phyloP scores from a whole-genome alignment of 75 land plant species.

The Cunninghamia lanceolata region DNA sequence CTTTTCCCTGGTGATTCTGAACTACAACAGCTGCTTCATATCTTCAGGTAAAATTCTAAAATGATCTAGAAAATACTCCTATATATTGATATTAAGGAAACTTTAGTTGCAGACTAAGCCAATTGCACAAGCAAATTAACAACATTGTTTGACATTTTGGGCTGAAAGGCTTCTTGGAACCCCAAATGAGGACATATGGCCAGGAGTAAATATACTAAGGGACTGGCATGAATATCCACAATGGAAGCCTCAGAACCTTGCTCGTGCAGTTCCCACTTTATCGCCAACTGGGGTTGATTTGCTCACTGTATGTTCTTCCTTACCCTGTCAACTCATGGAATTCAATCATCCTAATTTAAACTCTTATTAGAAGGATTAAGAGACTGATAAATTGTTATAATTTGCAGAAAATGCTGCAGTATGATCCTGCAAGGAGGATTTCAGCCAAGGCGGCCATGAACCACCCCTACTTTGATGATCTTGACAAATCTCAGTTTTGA shows the following conservation, averaged over 20 bases:
- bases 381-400: not conserved
- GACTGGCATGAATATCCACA: conserved; percentile 98
- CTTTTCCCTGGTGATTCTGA: conserved; percentile 75
- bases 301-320: conserved; percentile 36
- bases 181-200: conserved; percentile 91
- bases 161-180: conserved; percentile 81
- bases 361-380: not conserved
- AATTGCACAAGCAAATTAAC: not conserved
- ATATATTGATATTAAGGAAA: not conserved
- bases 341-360: not conserved
- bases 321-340: not conserved
- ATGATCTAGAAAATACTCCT: too few species aligned
- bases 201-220: conserved; percentile 75
- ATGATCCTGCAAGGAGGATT: conserved; percentile 62
- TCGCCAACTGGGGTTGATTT: conserved; percentile 64
- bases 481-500: conserved; percentile 76
- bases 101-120: not conserved
- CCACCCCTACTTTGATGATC: conserved; percentile 72
- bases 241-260: conserved; percentile 77
- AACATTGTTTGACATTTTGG: not conserved
- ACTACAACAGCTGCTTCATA: conserved; percentile 64
- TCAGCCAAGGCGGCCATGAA: conserved; percentile 76
- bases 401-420: conserved; percentile 67
- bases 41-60: conserved; percentile 44
- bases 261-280: conserved; percentile 72